Conservation (phyloP, 2,329 filamentous ascomycete genomes). For the Stachybotrys chartarum region DNA sequence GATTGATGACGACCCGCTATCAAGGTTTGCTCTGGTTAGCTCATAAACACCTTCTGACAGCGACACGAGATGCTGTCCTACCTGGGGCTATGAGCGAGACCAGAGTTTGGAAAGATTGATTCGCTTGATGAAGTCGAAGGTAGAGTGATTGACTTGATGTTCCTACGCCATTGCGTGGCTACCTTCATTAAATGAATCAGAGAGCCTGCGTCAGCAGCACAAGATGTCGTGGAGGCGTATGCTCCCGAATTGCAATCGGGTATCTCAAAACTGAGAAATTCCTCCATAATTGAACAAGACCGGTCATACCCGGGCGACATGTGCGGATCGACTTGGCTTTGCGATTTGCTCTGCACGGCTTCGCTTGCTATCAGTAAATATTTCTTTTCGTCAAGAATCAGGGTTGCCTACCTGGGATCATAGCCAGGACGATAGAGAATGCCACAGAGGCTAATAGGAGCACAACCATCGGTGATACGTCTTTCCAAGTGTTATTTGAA, state of each 20-base stretch:
- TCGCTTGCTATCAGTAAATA: neutral
- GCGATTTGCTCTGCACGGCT: neutral
- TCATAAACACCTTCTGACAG: too few relatives aligned
- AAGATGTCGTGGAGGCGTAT: neutral
- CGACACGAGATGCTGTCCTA: neutral
- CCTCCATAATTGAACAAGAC: slow-evolving; percentile 10
- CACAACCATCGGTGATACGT: slow-evolving; percentile 8
- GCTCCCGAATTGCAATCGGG: neutral
- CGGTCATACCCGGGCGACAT: slow-evolving; percentile 5
- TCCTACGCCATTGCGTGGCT: neutral
- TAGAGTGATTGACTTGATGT: neutral
- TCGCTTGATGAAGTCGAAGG: neutral
- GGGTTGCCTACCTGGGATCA: slow-evolving; percentile 9
- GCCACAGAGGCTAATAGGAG: slow-evolving; percentile 13
- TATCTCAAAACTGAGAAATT: slow-evolving; percentile 10
- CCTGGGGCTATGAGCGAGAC: neutral
- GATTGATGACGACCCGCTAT: slow-evolving; percentile 5
- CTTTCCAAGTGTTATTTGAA: slow-evolving; percentile 1
- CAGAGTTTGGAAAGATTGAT: neutral
- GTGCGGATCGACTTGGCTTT: neutral
- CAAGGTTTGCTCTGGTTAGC: neutral
- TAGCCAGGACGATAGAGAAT: slow-evolving; percentile 10
- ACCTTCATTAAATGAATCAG: slow-evolving; percentile 6
- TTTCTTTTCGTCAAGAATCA: neutral
- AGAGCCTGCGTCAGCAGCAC: neutral